These are phyloP conservation scores for Ceratocystiopsis sp. DNA, from an alignment of 2,329 filamentous ascomycete species.

Conservation along the genomic window DNA sequence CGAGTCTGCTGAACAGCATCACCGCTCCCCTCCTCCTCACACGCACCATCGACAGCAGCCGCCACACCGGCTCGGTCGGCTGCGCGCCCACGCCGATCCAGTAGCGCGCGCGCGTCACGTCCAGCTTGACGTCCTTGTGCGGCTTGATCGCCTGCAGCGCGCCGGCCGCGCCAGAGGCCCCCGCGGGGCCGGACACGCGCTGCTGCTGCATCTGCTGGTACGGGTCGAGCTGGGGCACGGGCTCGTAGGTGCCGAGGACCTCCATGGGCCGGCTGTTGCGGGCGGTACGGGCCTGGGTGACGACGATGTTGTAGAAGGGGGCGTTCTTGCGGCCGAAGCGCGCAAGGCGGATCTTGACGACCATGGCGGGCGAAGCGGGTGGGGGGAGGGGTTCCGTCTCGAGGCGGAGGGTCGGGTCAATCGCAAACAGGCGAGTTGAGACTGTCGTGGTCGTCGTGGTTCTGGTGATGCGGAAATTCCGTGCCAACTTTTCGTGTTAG, in stretches of 20 bases:
- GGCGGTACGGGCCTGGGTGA: conserved; percentile 45
- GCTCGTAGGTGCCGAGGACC: conserved; percentile 70
- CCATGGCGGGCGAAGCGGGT: conserved; percentile 52
- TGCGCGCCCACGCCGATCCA: conserved; percentile 96
- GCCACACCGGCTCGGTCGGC: conserved; percentile 79
- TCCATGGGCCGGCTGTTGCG: conserved; percentile 80
- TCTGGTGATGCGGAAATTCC: no score
- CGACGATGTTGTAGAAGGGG: conserved; percentile 97
- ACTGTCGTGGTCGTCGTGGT: no score
- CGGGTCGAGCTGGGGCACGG: conserved; percentile 43
- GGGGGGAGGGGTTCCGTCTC: no score
- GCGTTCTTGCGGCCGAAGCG: conserved; percentile 77
- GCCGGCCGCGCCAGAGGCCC: no score
- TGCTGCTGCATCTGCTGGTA: conserved; percentile 23
- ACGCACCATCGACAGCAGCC: conserved; percentile 61
- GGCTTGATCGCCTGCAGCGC: conserved; percentile 30
- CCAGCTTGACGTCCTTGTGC: conserved; percentile 85
- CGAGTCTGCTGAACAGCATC: not conserved
- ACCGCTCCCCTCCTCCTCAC: not conserved
- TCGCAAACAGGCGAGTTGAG: no score
- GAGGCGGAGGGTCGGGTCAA: no score
- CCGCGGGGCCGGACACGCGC: conserved; percentile 24
- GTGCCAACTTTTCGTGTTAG: no score
- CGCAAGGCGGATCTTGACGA: conserved; percentile 81
- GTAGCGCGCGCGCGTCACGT: conserved; percentile 67